phyloP scores from a whole-genome alignment of 768 basidiomycete species.

The Lentinula guzmanii region DNA sequence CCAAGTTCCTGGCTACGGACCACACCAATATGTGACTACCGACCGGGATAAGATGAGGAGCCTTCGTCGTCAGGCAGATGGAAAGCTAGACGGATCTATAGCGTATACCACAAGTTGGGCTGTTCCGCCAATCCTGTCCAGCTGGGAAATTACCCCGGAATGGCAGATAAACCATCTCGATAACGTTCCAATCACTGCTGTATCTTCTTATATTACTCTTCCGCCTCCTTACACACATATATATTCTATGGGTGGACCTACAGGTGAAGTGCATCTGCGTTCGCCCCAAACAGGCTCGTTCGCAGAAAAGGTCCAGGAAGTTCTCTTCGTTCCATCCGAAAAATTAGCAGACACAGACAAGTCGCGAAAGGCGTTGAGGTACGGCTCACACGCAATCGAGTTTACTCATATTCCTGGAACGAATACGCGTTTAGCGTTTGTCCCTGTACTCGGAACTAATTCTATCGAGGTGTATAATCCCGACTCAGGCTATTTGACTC shows the following conservation, averaged over 20 bases:
- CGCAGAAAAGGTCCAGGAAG: conserved; percentile 36
- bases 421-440: conserved; percentile 30
- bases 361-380: conserved; percentile 42
- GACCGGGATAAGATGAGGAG: conserved; percentile 23
- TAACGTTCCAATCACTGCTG: conserved; percentile 43
- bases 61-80: background rate
- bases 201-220: conserved; percentile 45
- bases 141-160: conserved; percentile 33
- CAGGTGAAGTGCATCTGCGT: conserved; percentile 40
- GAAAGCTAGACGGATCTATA: background rate
- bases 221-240: conserved; percentile 41
- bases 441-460: conserved; percentile 44
- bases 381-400: conserved; percentile 48
- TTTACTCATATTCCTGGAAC: conserved; percentile 21
- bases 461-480: conserved; percentile 40
- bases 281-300: conserved; percentile 31
- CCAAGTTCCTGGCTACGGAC: conserved; percentile 38
- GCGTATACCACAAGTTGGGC: conserved; percentile 50
- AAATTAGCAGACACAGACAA: conserved; percentile 43
- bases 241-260: conserved; percentile 47
- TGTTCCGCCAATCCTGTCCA: conserved; percentile 36
- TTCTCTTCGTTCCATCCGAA: conserved; percentile 38
- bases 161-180: conserved; percentile 31
- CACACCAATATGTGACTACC: conserved; percentile 44
- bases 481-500: conserved; percentile 25